Conservation (phyloP, 2,329 filamentous ascomycete genomes). For the Fusarium kyushuense region DNA sequence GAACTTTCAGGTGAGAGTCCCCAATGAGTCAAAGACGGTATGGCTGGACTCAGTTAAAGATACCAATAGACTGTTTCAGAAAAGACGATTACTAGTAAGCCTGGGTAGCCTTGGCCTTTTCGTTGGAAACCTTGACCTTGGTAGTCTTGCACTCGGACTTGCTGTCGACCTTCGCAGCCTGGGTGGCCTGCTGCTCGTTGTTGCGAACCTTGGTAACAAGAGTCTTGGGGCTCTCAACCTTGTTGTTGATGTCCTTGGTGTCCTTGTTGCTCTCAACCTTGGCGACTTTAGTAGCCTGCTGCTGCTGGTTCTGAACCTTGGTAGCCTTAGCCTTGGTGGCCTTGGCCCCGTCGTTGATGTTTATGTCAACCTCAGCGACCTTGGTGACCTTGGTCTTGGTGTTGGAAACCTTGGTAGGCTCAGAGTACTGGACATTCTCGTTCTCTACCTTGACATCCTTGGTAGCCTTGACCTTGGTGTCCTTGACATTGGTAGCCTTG, state of each 20-base stretch:
- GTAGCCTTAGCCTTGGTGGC: neutral
- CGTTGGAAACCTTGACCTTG: neutral
- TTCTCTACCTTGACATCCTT: too few relatives aligned
- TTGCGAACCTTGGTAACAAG: slow-evolving; percentile 8
- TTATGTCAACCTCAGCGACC: too few relatives aligned
- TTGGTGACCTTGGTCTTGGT: slow-evolving; percentile 1
- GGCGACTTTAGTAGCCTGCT: neutral
- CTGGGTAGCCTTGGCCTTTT: neutral
- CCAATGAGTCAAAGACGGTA: neutral
- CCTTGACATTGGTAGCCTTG: too few relatives aligned
- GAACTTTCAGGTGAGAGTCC: too few relatives aligned
- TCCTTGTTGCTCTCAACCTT: neutral
- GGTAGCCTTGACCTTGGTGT: too few relatives aligned
- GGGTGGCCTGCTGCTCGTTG: neutral
- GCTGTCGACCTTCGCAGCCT: neutral
- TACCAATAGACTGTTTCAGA: neutral
- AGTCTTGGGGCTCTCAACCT: slow-evolving; percentile 3
- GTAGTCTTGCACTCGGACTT: slow-evolving; percentile 9
- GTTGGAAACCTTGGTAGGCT: neutral
- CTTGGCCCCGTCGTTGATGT: neutral
- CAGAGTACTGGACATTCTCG: too few relatives aligned
- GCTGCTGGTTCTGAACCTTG: neutral
- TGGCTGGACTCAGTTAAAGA: neutral
- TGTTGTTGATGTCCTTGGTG: neutral
- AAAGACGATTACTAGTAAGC: neutral